Evolutionary conservation across 2,329 filamentous ascomycete species (phyloP), one percentile per base, ranked within the genome.

Genomic region (Trichoderma simmonsii): DNA sequence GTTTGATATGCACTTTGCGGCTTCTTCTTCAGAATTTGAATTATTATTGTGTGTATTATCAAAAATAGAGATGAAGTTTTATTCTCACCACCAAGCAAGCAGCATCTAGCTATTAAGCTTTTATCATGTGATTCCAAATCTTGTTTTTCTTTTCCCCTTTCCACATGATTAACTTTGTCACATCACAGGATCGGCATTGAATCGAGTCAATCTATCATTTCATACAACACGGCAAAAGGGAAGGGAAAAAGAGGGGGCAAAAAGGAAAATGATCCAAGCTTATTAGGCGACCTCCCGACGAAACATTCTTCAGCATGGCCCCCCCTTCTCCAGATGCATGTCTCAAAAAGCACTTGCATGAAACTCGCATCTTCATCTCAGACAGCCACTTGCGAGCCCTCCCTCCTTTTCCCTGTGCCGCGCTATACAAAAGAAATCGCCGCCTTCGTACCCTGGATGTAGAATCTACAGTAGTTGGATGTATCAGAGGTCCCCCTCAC

Each of bases 11-110:
- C 57, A 36, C 56, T 67, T 61, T 70, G 67, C 57, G 39, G 67
- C 57, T 70, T 54, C 67, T 51, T 70, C 39, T 70, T 54, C 39
- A 54, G 28, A 43, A n/a, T 21, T 54, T 61, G 30, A 51, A 61
- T 39, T 51, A 51, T 36, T 61, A 36, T 62, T 51, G 36, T n/a
- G 12, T 30, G 43, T 48, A 30, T 54, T 61, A 15, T 69, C 30
- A n/a, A 34, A 26, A 54, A 54, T 30, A 69, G 39, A 51, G 57
- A 69, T 36, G 30, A 59, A 48, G 11, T 7, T 15, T 15, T 36
- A 14, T 34, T 62, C 39, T 60, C 54, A 32, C 36, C 28, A 30
- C 48, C 43, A n/a, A 32, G 30, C 39, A n/a, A 30, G 36, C 24
- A n/a, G 26, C 9, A 18, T 18, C 15, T 21, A 15, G 32, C 6